phyloP scores from a whole-genome alignment of 148 eudicot species.

The Vaccinium corymbosum region DNA sequence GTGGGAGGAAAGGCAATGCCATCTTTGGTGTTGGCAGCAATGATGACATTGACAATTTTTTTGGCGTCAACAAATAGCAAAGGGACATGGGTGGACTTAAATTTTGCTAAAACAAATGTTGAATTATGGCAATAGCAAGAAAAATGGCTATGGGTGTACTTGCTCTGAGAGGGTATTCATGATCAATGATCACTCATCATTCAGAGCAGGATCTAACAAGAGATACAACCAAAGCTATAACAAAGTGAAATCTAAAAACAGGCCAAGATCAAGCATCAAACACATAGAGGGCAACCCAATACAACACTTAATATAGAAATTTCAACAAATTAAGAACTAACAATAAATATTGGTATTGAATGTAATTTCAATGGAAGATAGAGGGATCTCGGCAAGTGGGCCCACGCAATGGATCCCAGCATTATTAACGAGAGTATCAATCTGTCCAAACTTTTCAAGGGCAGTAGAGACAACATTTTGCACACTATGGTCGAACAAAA shows the following conservation, averaged over 20 bases:
- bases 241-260: neutral
- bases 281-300: neutral
- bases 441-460: conserved; percentile 54
- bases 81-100: neutral
- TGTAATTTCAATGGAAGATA: conserved; percentile 45
- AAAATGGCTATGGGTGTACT: neutral
- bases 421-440: conserved; percentile 74
- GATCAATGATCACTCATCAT: neutral
- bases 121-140: neutral
- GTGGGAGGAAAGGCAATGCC: neutral
- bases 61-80: neutral
- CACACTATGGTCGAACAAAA: conserved; percentile 61
- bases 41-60: neutral
- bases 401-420: conserved; percentile 87
- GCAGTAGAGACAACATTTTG: conserved; percentile 35
- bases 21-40: no score
- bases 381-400: conserved; percentile 80
- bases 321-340: conserved; percentile 12
- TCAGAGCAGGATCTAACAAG: neutral
- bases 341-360: conserved; percentile 84
- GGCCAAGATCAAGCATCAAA: neutral
- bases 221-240: neutral
- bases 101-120: neutral
- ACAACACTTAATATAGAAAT: neutral
- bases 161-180: neutral